These are phyloP conservation scores for Ophiosphaerella herpotricha DNA, from an alignment of 2,329 filamentous ascomycete species.

Conservation along the genomic window DNA sequence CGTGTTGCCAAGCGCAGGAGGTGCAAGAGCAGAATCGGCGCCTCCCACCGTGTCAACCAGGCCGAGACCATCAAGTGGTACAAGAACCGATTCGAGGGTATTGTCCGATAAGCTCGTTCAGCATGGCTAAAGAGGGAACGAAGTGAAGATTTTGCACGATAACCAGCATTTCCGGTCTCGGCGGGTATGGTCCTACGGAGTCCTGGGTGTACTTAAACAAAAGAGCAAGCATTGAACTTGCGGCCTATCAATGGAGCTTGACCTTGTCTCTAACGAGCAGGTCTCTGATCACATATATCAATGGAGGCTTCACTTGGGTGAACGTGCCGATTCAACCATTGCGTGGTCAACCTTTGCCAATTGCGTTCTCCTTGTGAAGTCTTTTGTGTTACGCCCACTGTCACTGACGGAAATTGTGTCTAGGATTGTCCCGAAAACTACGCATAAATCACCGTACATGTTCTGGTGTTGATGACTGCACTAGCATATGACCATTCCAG, in stretches of 20 bases:
- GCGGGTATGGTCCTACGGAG: constrained; percentile 44
- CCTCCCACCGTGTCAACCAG: constrained; percentile 91
- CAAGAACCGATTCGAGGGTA: constrained; percentile 95
- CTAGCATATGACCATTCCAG: too few species aligned
- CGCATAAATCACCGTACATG: too few species aligned
- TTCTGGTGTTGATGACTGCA: too few species aligned
- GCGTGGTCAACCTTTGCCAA: constrained; percentile 46
- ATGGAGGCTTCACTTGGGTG: constrained; percentile 65
- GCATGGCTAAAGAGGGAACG: constrained; percentile 27
- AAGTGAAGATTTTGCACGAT: constrained; percentile 41
- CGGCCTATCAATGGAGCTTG: constrained; percentile 54
- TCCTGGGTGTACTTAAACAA: constrained; percentile 49
- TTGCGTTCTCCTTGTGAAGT: constrained; percentile 27
- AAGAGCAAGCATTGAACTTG: constrained; percentile 47
- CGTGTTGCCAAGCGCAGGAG: constrained; percentile 95
- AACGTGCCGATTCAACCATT: constrained; percentile 63
- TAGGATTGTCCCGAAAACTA: too few species aligned
- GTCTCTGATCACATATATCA: constrained; percentile 52
- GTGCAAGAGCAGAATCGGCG: constrained; percentile 82
- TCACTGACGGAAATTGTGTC: neutral
- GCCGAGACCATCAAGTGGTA: constrained; percentile 98
- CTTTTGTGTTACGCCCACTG: constrained; percentile 8
- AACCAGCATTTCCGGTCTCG: constrained; percentile 46
- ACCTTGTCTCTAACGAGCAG: constrained; percentile 42
- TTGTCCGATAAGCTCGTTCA: constrained; percentile 81